Base-by-base conservation (phyloP, 2,329 filamentous ascomycete genomes). In the Monosporascus sp. region DNA sequence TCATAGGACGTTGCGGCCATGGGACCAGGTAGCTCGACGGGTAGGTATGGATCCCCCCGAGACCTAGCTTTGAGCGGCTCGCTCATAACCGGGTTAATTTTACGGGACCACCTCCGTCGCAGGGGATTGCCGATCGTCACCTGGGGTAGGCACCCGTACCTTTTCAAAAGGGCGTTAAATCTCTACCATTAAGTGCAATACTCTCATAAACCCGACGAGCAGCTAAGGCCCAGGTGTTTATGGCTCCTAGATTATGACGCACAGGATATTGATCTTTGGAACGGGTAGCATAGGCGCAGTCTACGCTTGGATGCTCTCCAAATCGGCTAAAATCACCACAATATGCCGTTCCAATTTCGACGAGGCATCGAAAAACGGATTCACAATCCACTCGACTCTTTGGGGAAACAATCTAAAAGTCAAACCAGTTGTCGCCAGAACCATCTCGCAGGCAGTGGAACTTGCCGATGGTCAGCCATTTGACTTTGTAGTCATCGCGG, bases 231-330 rank as follows among this genome's bases (percentile, higher is more conserved):
- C 3, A 31, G 27, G 27, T 50, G 51, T 49, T 49, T 47, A 55
- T 54, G 52, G 54, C 52, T 20, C 17, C 14, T 20, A 14, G 15
- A 51, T 22, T 41, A 65, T 65, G 61, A 46, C 52, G 5, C 55
- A 61, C 22, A 61, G 55, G 45, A 47, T 63, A n/a, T 55, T 68
- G 8, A 31, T 69, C 20, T 68, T 69, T 41, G 72, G 67, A 6
- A 62, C 70, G 9, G 70, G 66, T 49, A 68, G 64, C 59, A 62
- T 74, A 27, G 68, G 67, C 27, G 45, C 59, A 2, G 59, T 64
- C 8, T 59, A 68, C 46, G 44, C 59, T 6, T 65, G 57, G 54
- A 38, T 65, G 1, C 54, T 67, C 22, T 65, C 62, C 1, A 55
- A 61, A 6, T 60, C 58, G 5, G 47, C 58, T 14, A 61, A 66